Evolutionary conservation across 2,329 filamentous ascomycete species (phyloP), one percentile per base, ranked within the genome.

Genomic region (Pseudopyricularia javanii): DNA sequence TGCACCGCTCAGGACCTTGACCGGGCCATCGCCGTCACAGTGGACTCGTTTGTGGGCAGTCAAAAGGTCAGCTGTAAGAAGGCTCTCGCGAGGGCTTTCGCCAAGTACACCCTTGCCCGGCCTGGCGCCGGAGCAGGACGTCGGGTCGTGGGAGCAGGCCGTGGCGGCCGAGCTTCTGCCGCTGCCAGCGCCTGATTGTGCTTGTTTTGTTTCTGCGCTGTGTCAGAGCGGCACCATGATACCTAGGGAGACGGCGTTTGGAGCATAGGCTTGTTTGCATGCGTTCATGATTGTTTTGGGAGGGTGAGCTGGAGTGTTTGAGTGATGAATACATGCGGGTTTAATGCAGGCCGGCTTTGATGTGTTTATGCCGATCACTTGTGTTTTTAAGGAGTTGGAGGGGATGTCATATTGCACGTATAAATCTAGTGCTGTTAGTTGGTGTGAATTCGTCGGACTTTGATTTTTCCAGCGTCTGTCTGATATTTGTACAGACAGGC

Each of bases 41-140:
- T 98, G 2, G 91, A 97, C 59, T 94, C 88, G 53, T 98, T 98
- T 64, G 88, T 98, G 45, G 88, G 87, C 56, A 94, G 88, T 61
- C 93, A 98, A 68, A 98, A 98, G 74, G 82, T 97, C 62, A 95
- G 88, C 72, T 93, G 88, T 72, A 98, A 97, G 79, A 96, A 95
- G 75, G 90, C 93, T 15, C 78, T 98, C 47, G 87, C 90, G 0
- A 79, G 93, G 55, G 89, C 93, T 4, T 98, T 98, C 73, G 90
- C 93, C 62, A 98, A 98, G 74, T 98, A 97, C 65, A 88, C 85
- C 1, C 67, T 83, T 50, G 73, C 72, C 7, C 68, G 77, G 56
- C 75, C 77, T 0, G 72, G 72, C 7, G 61, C 64, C 53, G 63
- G 61, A 4, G 56, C 56, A 26, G 59, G 57, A 8, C 57, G 58